Base-by-base conservation (phyloP, 306 rosid genomes). In the Trifolium fragiferum region DNA sequence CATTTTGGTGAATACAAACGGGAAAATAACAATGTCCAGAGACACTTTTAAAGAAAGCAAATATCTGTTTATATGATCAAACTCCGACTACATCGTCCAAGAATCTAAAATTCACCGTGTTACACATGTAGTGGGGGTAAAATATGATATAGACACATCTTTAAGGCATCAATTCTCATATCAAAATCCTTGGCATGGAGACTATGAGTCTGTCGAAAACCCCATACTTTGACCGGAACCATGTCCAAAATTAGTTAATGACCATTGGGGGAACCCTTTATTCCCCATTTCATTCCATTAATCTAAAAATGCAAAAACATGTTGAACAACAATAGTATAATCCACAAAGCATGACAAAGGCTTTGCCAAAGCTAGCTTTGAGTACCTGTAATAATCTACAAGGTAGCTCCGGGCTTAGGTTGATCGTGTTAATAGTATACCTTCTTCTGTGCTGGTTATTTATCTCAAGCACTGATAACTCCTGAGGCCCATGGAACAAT, bases 401-500 rank as follows among this genome's bases (percentile, higher is more conserved):
- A 41, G 79, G 68, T 20, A 51, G 62, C 76, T 30, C 76, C 60
- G 46, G 73, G 8, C 37, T 66, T 19, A 8, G 16, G 49, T 43
- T 63, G 60, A 63, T 58, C 70, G 40, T 2, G 54, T 61, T 67
- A 74, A 74, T 40, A 32, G 10, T 15, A 59, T 32, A 27, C 38
- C 2, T 4, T 60, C 51, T 73, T 78, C 50, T 33, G 19, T 58
- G 72, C 81, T 37, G 76, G 51, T 50, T 43, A 55, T 35, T 57
- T 47, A 41, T 30, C 66, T 84, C 84, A 83, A 55, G 76, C 66
- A 33, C 83, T 80, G 23, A 74, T 16, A 70, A 90, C 86, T 76
- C 98, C 98, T 19, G 98, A 90, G 64, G 80, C 98, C 98, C 98
- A 93, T 9, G 98, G 98, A 76, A 93, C 97, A 11, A 86, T 66